Base-by-base conservation (phyloP, 2,329 filamentous ascomycete species). In the Trichoderma atroviride region DNA sequence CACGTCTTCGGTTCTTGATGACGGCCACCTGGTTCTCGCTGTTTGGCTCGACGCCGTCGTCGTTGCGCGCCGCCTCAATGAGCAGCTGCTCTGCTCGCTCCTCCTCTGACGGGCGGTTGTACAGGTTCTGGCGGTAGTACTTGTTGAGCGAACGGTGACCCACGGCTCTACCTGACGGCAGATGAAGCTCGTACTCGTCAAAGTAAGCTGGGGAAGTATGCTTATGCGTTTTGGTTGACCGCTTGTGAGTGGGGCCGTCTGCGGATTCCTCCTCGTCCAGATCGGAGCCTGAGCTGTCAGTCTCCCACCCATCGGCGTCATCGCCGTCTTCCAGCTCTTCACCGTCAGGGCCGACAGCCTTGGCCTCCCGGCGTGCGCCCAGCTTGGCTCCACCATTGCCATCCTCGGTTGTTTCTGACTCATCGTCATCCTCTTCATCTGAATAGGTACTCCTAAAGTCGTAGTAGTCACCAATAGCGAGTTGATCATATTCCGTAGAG, bases 371-470 rank as follows among this genome's bases (percentile, higher is more conserved):
- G 75, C 85, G 87, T 19, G 85, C 86, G 9, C 90, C 90, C 13
- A 94, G 84, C 78, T 92, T 95, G 71, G 91, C 90, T 16, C 91
- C 92, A 16, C 59, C 59, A n/a, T 63, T 58, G 50, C 83, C 81
- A 33, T 82, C 82, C n/a, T 72, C 75, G 1, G 70, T 64, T 0
- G 70, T 86, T 9, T 83, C 83, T 4, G 80, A 79, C 4, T 80
- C 78, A 24, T 88, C 87, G 27, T 88, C 87, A 5, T 80, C 79
- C 5, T 80, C 87, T 24, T 88, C 87, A 75, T 98, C 96, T 0
- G 94, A 96, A 79, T 99, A 99, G 1, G 96, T 97, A 81, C 92
- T 92, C 73, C 92, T 88, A 86, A 99, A 99, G 78, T 99, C 96
- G 80, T 99, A 99, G 80, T 93, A 97, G 73, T 98, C 93, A 69